Base-by-base conservation (phyloP, 306 rosid species). In the Herpetospermum pedunculosum region DNA sequence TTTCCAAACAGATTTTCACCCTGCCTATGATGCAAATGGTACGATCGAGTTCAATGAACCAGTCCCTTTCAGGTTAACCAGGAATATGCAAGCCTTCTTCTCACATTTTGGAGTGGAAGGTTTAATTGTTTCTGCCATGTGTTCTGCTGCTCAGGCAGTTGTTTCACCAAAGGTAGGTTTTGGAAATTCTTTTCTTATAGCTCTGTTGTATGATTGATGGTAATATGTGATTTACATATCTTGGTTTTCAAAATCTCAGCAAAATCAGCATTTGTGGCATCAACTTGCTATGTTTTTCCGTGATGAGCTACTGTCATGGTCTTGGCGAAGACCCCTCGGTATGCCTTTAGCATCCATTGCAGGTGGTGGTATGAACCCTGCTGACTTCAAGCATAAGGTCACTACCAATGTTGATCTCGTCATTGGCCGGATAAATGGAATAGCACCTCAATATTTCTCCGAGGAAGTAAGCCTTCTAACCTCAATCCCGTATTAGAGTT, bases 231-330 rank as follows among this genome's bases (percentile, higher is more conserved):
- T 34, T 46, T 28, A 50, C 53, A 16, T 48, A 74, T 64, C 46
- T 59, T 15, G n/a, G 60, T 78, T 83, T 80, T 58, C 54, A 49
- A 30, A 71, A n/a, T 83, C 82, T 79, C 97, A 95, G 99, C 99
- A 95, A 91, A 88, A 81, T 80, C 97, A 89, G 80, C 99, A 95
- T 79, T 82, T 95, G 14, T 91, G 99, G 99, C 96, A 95, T 82
- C 99, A 95, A 80, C 81, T 95, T 60, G 99, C 99, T 15, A 95
- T 95, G 99, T 95, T 95, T 77, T 95, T 95, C 90, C 97, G 99
- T 2, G 99, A 95, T 81, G 99, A 95, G 82, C 87, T 95, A 44
- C 84, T 95, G 74, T 95, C 99, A 43, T 95, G 96, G 97, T 95
- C 99, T 74, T 95, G 99, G 99, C 90, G 99, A 86, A 89, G 97